Conservation (phyloP, 331 rosid species). For the Prunus yedoensis region DNA sequence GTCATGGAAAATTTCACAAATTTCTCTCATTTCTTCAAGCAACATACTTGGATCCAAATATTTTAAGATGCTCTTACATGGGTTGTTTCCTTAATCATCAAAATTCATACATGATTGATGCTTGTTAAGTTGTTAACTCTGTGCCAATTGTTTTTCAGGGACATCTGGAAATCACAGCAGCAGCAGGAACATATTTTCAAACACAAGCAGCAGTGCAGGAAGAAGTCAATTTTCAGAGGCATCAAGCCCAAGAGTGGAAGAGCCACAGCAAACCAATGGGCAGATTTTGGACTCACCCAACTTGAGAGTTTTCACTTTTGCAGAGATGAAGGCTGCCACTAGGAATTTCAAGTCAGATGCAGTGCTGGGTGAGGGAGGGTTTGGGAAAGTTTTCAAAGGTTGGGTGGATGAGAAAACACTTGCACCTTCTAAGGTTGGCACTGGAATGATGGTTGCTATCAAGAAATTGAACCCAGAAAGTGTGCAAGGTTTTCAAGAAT, state of each 20-base stretch:
- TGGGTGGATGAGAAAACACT: conserved; percentile 72
- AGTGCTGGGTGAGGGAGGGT: conserved; percentile 85
- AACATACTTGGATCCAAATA: background rate
- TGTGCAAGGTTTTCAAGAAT: conserved; percentile 73
- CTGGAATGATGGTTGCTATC: conserved; percentile 67
- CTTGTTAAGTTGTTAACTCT: background rate
- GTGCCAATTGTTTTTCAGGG: conserved; percentile 23
- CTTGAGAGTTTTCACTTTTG: conserved; percentile 57
- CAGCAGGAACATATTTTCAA: conserved; percentile 39
- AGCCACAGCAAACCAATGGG: conserved; percentile 34
- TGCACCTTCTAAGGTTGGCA: conserved; percentile 52
- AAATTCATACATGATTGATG: background rate
- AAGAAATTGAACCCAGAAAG: conserved; percentile 73
- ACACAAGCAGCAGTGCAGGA: conserved; percentile 39
- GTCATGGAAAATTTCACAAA: background rate
- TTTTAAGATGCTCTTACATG: conserved; percentile 3
- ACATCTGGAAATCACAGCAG: conserved; percentile 38
- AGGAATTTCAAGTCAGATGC: conserved; percentile 55
- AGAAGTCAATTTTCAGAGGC: conserved; percentile 55
- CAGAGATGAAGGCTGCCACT: conserved; percentile 61
- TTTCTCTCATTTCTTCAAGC: background rate
- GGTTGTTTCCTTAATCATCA: background rate
- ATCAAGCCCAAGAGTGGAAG: conserved; percentile 37
- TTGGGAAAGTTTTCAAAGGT: conserved; percentile 84
- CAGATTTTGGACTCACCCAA: conserved; percentile 47